Conservation (phyloP, 2,329 filamentous ascomycete species). For the Cladosporium sp. region DNA sequence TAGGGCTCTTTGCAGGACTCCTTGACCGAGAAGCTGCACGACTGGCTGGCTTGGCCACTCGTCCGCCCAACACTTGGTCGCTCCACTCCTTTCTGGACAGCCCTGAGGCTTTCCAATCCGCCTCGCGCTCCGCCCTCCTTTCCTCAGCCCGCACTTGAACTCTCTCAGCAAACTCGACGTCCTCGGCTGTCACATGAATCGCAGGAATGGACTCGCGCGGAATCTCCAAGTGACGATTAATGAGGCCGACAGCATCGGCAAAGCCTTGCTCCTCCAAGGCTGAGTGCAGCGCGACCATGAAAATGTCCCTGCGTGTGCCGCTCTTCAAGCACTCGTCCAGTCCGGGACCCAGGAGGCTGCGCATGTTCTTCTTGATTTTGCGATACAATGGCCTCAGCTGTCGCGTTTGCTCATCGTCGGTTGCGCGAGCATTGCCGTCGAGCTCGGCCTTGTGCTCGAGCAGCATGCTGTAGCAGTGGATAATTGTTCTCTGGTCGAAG, state of each 20-base stretch:
- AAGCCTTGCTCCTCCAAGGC: not conserved
- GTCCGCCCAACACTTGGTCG: not conserved
- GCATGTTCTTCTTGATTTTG: constrained; percentile 16
- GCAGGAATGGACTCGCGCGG: not conserved
- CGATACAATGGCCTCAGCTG: constrained; percentile 2
- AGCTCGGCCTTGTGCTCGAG: not conserved
- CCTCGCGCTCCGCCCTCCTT: not conserved
- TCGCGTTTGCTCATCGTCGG: constrained; percentile 21
- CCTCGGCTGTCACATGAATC: not conserved
- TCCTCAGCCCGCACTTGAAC: not conserved
- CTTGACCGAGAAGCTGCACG: constrained; percentile 1
- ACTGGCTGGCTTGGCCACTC: constrained; percentile 8
- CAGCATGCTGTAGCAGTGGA: not conserved
- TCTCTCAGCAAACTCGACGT: not conserved
- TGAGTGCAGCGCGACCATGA: not conserved
- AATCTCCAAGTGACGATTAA: not conserved
- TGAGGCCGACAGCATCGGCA: not conserved
- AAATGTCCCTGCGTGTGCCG: not conserved
- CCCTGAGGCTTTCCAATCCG: not conserved
- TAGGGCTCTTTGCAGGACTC: constrained; percentile 3
- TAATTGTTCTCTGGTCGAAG: not conserved
- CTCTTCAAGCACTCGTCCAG: not conserved
- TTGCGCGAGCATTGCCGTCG: constrained; percentile 21
- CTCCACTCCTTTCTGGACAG: not conserved
- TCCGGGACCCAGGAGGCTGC: constrained; percentile 1